phyloP scores from a whole-genome alignment of 441 rosid genomes.

The Hura crepitans region DNA sequence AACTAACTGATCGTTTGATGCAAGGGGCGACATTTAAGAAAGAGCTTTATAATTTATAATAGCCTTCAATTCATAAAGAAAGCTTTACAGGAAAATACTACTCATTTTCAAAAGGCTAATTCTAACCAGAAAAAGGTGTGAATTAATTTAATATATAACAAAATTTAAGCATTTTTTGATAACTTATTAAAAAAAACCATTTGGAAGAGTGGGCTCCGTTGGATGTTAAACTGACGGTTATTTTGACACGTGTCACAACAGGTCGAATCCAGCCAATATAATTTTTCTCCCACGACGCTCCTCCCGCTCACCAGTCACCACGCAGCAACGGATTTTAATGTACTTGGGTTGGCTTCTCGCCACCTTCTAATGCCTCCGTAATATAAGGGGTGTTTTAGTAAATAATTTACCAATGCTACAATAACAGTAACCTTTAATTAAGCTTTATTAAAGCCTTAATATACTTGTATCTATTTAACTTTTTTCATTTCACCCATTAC shows the following conservation, averaged over 20 bases:
- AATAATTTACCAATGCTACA: not conserved
- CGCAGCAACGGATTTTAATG: not conserved
- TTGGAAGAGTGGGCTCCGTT: not conserved
- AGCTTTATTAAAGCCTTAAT: too few species aligned
- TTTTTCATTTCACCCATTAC: too few species aligned
- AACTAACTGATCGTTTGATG: too few species aligned
- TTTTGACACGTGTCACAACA: constrained; percentile 6
- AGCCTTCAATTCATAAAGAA: too few species aligned
- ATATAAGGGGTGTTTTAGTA: not conserved
- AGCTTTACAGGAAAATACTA: not conserved
- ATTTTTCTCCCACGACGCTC: constrained; percentile 18
- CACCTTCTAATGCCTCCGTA: not conserved
- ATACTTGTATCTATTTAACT: too few species aligned
- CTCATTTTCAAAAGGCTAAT: not conserved
- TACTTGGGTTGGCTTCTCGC: not conserved
- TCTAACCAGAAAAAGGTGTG: not conserved
- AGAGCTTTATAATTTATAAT: too few species aligned
- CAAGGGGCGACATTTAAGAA: too few species aligned
- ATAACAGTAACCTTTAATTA: too few species aligned
- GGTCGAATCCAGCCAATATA: not conserved
- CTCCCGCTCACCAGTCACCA: constrained; percentile 1
- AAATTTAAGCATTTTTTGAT: not conserved
- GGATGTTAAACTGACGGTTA: not conserved
- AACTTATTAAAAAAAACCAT: not conserved
- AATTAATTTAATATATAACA: too few species aligned